Conservation (phyloP, 1,284 basidiomycete species). For the Heliocybe sulcata region DNA sequence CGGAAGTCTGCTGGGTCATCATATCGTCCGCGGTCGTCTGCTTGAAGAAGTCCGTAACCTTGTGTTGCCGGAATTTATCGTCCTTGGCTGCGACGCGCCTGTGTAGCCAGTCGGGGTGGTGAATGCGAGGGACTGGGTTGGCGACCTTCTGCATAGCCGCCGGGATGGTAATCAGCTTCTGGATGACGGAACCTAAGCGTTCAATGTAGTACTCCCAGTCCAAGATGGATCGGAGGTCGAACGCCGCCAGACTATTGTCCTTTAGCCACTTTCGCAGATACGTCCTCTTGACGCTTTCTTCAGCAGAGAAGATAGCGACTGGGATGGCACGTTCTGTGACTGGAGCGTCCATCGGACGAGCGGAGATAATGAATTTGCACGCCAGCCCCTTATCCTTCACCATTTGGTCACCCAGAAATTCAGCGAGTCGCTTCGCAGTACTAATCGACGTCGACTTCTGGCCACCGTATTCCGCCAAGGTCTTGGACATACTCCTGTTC, state of each 20-base stretch:
- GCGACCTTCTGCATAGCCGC: conserved; percentile 97
- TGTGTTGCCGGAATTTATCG: conserved; percentile 98
- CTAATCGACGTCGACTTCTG: conserved; percentile 99
- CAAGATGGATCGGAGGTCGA: conserved; percentile 91
- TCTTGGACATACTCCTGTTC: conserved; percentile 97
- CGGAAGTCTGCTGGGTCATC: conserved; percentile 21
- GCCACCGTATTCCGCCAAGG: conserved; percentile 90
- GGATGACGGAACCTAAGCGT: conserved; percentile 94
- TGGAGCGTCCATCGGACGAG: conserved; percentile 88
- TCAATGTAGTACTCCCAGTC: conserved; percentile 99
- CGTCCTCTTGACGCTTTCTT: conserved; percentile 82
- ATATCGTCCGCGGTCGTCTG: conserved; percentile 30
- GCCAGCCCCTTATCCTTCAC: conserved; percentile 99
- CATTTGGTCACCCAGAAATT: conserved; percentile 98
- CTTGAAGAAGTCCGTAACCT: conserved; percentile 92
- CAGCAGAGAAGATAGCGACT: conserved; percentile 98
- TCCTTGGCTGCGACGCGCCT: conserved; percentile 84
- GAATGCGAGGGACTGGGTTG: conserved; percentile 94
- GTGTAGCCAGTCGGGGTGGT: conserved; percentile 97
- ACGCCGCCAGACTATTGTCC: conserved; percentile 82
- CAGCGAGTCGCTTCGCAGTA: conserved; percentile 91
- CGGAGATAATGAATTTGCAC: conserved; percentile 98
- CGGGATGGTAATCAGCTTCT: conserved; percentile 99
- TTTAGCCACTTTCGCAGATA: conserved; percentile 97
- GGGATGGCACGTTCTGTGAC: conserved; percentile 97